phyloP scores from a whole-genome alignment of 2,329 filamentous ascomycete species.

The Aureobasidium sp. region DNA sequence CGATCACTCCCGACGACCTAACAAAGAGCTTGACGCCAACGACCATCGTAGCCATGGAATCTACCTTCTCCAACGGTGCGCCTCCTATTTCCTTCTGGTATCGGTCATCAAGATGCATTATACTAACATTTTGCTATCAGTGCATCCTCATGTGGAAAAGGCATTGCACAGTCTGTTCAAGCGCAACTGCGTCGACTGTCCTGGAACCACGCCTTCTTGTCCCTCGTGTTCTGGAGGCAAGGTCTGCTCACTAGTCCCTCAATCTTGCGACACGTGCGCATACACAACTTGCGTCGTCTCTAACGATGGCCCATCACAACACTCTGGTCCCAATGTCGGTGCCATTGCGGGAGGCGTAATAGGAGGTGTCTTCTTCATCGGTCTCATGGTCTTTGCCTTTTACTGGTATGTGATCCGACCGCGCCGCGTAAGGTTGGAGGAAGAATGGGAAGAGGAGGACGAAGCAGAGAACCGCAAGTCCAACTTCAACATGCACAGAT shows the following conservation, averaged over 20 bases:
- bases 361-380: conserved; percentile 71
- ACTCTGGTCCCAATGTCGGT: conserved; percentile 59
- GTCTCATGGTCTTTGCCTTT: conserved; percentile 68
- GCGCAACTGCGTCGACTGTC: conserved; percentile 52
- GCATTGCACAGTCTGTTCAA: conserved; percentile 41
- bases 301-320: conserved; percentile 31
- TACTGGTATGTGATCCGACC: conserved; percentile 85
- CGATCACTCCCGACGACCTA: background rate
- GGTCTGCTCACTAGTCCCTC: conserved; percentile 53
- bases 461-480: conserved; percentile 45
- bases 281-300: conserved; percentile 48
- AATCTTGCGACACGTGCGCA: conserved; percentile 55
- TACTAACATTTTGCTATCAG: conserved; percentile 9
- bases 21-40: background rate
- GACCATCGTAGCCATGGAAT: background rate
- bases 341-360: conserved; percentile 89
- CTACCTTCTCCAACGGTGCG: conserved; percentile 9
- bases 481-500: conserved; percentile 23
- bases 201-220: conserved; percentile 47
- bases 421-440: conserved; percentile 56
- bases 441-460: conserved; percentile 48
- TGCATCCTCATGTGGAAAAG: conserved; percentile 18
- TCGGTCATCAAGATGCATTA: background rate
- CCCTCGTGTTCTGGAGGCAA: conserved; percentile 50
- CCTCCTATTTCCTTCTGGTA: background rate